Conservation (phyloP, 345 rosid genomes). For the Xanthoceras sorbifolium region DNA sequence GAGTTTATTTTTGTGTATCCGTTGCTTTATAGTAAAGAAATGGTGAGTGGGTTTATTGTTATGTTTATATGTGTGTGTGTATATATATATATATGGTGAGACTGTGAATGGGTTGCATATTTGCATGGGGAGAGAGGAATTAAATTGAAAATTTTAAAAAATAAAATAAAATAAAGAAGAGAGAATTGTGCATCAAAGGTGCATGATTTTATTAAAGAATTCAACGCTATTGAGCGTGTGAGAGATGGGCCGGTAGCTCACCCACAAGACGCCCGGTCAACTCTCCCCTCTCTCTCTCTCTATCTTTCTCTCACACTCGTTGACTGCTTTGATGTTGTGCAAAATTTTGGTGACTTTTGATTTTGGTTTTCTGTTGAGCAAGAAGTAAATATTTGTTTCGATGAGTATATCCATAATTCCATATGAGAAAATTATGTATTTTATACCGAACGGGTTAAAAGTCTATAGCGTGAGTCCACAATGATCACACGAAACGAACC, state of each 20-base stretch:
- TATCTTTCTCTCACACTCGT: slow-evolving; percentile 18
- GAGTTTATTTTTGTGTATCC: not conserved
- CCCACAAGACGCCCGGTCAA: slow-evolving; percentile 87
- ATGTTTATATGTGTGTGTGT: no score
- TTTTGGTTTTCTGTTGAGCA: no score
- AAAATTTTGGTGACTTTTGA: slow-evolving; percentile 16
- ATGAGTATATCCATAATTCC: no score
- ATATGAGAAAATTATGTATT: no score
- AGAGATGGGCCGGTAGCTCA: slow-evolving; percentile 84
- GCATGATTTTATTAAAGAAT: slow-evolving; percentile 92
- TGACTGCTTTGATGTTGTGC: slow-evolving; percentile 18
- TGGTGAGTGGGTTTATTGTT: slow-evolving; percentile 20
- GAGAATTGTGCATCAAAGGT: slow-evolving; percentile 47
- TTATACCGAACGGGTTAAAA: no score
- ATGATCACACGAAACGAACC: no score
- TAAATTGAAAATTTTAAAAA: not conserved
- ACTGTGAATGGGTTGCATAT: slow-evolving; percentile 2
- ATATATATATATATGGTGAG: slow-evolving; percentile 29
- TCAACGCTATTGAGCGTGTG: slow-evolving; percentile 94
- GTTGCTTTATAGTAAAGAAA: slow-evolving; percentile 7
- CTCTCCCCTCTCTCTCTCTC: slow-evolving; percentile 25
- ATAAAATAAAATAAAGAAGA: not conserved
- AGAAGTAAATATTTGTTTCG: no score
- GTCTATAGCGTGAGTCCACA: no score
- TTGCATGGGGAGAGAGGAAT: slow-evolving; percentile 7